A percentile compares a stretch with the other conserved stretches of the same genome.
These are phyloP conservation scores for Corymbia calophylla DNA, from an alignment of 441 rosid genomes.

Conservation along the genomic window DNA sequence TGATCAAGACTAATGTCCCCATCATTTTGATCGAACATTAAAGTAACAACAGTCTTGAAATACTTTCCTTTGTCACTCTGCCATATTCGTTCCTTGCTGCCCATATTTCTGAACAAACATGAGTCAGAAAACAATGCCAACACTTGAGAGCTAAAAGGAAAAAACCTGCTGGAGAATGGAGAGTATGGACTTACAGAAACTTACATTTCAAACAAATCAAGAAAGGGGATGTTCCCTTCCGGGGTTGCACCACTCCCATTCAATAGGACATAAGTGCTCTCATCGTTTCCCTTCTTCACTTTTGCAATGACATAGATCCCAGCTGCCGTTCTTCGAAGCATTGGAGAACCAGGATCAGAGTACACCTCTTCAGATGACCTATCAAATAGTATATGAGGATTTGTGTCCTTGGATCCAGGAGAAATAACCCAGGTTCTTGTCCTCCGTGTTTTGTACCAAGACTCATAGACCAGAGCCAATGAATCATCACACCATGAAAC, in stretches of 20 bases:
- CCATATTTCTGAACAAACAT: conserved; percentile 62
- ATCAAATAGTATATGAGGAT: conserved; percentile 80
- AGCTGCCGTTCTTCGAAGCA: conserved; percentile 72
- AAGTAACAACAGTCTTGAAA: conserved; percentile 77
- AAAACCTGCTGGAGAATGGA: neutral
- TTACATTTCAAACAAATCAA: conserved; percentile 95
- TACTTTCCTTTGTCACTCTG: conserved; percentile 89
- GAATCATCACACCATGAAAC: conserved; percentile 94
- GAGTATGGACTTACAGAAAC: conserved; percentile 13
- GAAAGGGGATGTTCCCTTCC: conserved; percentile 93
- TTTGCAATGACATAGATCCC: conserved; percentile 88
- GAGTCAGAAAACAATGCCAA: conserved; percentile 12
- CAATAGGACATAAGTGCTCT: conserved; percentile 54
- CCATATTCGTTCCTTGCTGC: conserved; percentile 95
- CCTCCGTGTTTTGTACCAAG: conserved; percentile 91
- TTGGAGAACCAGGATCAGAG: conserved; percentile 96
- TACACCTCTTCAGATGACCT: conserved; percentile 96
- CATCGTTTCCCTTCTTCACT: conserved; percentile 61
- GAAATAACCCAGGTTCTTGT: conserved; percentile 87
- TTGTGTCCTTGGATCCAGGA: conserved; percentile 54
- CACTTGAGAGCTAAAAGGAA: neutral
- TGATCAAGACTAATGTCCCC: conserved; percentile 66
- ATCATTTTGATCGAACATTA: conserved; percentile 83
- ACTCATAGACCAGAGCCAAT: conserved; percentile 80
- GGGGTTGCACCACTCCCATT: conserved; percentile 97